phyloP scores from a whole-genome alignment of 768 basidiomycete species.

The Jaapia argillacea region DNA sequence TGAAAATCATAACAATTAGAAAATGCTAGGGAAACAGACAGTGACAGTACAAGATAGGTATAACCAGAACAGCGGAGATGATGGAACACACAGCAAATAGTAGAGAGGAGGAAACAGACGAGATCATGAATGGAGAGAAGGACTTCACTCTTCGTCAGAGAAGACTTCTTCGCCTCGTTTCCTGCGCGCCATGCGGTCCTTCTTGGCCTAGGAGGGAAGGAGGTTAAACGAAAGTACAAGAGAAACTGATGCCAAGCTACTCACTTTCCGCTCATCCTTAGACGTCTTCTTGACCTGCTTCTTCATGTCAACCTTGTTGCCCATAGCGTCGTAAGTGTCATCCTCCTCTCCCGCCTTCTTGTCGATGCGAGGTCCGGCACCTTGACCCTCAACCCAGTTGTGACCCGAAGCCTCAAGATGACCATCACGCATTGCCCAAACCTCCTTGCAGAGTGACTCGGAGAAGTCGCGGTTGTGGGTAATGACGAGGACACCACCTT shows the following conservation, averaged over 20 bases:
- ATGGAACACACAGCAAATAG: too few species aligned
- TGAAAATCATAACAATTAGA: too few species aligned
- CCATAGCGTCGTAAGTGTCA: constrained; percentile 92
- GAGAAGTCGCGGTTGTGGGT: constrained; percentile 99
- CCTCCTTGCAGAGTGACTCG: constrained; percentile 94
- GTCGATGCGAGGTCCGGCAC: constrained; percentile 90
- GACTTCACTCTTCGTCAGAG: constrained; percentile 55
- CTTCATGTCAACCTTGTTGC: constrained; percentile 86
- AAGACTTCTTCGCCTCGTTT: constrained; percentile 76
- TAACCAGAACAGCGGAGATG: too few species aligned
- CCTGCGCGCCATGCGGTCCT: constrained; percentile 87
- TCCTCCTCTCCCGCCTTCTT: constrained; percentile 89
- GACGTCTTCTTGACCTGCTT: constrained; percentile 84
- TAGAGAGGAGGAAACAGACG: too few species aligned
- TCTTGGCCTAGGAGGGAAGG: too few species aligned
- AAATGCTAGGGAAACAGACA: too few species aligned
- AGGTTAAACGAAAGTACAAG: too few species aligned
- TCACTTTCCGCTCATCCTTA: constrained; percentile 77
- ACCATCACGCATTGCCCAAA: constrained; percentile 99
- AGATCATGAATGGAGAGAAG: too few species aligned
- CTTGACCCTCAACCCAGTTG: constrained; percentile 99
- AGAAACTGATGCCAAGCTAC: constrained; percentile 13
- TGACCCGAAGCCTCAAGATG: constrained; percentile 93
- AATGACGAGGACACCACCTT: constrained; percentile 96
- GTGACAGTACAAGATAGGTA: too few species aligned